phyloP scores from a whole-genome alignment of 2,329 filamentous ascomycete species.

The Hymenoscyphus scutula region DNA sequence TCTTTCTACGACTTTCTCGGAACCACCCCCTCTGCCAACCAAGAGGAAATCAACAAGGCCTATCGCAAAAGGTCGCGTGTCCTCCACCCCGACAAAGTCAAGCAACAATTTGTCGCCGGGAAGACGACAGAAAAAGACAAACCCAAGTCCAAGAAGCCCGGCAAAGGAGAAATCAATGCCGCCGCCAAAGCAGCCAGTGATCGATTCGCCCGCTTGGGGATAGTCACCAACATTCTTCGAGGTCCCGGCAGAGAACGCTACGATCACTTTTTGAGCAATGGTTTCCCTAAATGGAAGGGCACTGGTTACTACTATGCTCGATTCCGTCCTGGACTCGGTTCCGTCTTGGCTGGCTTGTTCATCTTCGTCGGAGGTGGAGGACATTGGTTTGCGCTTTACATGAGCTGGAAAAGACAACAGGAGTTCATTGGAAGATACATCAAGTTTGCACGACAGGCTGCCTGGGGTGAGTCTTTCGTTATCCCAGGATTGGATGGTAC shows the following conservation, averaged over 20 bases:
- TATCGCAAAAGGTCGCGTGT: too few species aligned
- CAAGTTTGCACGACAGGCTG: constrained; percentile 79
- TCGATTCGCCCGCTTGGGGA: constrained; percentile 77
- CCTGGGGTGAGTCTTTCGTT: constrained; percentile 80
- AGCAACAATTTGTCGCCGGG: too few species aligned
- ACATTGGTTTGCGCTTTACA: constrained; percentile 82
- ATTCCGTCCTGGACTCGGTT: constrained; percentile 85
- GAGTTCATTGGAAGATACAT: constrained; percentile 93
- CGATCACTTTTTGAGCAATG: constrained; percentile 89
- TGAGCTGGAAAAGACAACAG: constrained; percentile 84
- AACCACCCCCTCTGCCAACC: constrained; percentile 67
- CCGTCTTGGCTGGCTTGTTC: constrained; percentile 79
- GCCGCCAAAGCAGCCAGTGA: constrained; percentile 80
- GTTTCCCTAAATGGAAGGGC: constrained; percentile 94
- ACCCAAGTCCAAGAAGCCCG: constrained; percentile 50
- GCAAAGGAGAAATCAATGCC: constrained; percentile 71
- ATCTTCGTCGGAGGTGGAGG: constrained; percentile 77
- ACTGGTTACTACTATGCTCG: constrained; percentile 98
- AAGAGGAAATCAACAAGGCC: constrained; percentile 81
- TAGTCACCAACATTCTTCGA: constrained; percentile 83
- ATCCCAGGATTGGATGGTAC: constrained; percentile 64
- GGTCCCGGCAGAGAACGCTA: constrained; percentile 81
- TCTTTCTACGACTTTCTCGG: constrained; percentile 96
- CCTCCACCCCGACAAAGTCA: constrained; percentile 56
- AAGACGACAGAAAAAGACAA: too few species aligned